Evolutionary conservation across 257 asterid genomes (phyloP).

Genomic region (Nicotiana noctiflora): DNA sequence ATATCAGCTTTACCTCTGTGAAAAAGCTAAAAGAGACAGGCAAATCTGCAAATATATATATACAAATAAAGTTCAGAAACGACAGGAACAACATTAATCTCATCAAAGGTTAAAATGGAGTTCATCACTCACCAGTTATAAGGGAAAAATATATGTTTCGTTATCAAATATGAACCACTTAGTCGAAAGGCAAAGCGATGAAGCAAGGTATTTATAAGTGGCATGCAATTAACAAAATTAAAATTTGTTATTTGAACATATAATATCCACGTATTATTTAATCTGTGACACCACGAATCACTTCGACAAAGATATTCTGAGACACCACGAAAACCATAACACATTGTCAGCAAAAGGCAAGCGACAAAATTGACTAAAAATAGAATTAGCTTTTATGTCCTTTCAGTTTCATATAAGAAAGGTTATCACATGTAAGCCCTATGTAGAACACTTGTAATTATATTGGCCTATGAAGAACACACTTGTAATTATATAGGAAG

Average conservation of each 20-base stretch:
- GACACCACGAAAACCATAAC: background rate
- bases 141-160: background rate
- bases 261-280: too few relatives aligned
- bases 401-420: background rate
- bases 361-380: constrained; percentile 4
- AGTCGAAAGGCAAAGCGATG: too few relatives aligned
- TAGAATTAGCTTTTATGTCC: background rate
- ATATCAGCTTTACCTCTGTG: background rate
- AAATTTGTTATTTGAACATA: too few relatives aligned
- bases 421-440: background rate
- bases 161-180: background rate
- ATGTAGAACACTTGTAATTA: background rate
- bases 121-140: background rate
- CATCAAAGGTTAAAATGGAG: background rate
- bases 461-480: background rate
- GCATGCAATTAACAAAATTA: too few relatives aligned
- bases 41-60: background rate
- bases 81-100: background rate
- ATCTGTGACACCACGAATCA: too few relatives aligned
- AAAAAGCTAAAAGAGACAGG: background rate
- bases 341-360: background rate
- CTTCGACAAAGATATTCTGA: background rate
- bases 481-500: background rate
- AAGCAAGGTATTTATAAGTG: too few relatives aligned
- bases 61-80: background rate